Base-by-base conservation (phyloP, 495 filamentous ascomycete genomes). In the Tetracladium marchalianum region DNA sequence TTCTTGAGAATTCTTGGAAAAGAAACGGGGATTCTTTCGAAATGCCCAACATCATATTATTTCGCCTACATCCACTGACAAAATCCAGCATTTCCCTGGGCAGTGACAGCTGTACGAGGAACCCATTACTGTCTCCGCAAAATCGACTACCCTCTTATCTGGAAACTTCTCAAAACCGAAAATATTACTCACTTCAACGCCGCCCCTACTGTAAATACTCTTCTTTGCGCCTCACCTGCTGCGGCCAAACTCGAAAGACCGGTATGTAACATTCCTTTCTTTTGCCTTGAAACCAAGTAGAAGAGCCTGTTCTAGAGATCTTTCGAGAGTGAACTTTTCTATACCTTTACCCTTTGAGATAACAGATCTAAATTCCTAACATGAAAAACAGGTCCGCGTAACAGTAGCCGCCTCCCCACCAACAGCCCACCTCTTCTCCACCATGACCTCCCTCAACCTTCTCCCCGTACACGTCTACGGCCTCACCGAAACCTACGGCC, bases 121-220 rank as follows among this genome's bases (percentile, higher is more conserved):
- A 95, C 90, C 7, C 88, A 98, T 66, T 95, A 93, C 61, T 95
- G 88, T 61, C 72, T 97, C 16, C 77, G 92, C 53, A 96, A 93
- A 67, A 85, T 98, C 46, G 89, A 96, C 65, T 98, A 98, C 56
- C 77, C 84, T 0, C 71, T 88, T 45, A 95, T 98, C 47, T 98
- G 92, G 92, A 68, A 71, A 33, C 62, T 97, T 7, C 69, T 98
- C 18, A 90, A 87, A 56, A 70, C 84, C 33, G 86, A 95, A 57
- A 66, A 73, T 11, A 81, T 97, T 46, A 97, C 88, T 5, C 92
- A 98, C 65, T 97, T 90, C 72, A 90, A 88, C 57, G 92, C 92
- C 5, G 92, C 92, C 5, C 92, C 92, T 11, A 98, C 92, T 2
- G 92, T 98, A 38, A 96, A 96, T 64, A 98, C 89, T 0, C 66